Evolutionary conservation across 2,329 filamentous ascomycete species (phyloP), one percentile per base, ranked within the genome.

Genomic region (Alternaria burnsii): DNA sequence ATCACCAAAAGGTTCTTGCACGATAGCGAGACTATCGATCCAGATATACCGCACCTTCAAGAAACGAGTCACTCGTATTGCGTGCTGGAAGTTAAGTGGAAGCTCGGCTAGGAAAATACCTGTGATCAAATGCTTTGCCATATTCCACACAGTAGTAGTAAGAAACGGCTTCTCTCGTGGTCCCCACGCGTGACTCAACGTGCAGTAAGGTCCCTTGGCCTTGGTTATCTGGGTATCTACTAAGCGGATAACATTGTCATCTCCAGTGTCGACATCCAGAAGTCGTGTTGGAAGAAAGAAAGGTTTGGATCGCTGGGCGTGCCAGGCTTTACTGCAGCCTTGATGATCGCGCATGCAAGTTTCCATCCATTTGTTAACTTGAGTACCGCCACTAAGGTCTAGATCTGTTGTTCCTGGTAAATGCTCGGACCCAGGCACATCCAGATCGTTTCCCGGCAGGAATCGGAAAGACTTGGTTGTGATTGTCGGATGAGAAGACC

Each of bases 131-230:
- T 36, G 32, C 32, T 36, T 36, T 2, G 32, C 32, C 32, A 36
- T 36, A 5, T 36, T 36, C 11, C 32, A 36, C 12, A 14, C 12
- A 5, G 14, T 36, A 3, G 47, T 48, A 9, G 42, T 20, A 5
- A 30, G 28, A 5, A 53, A 32, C 8, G 24, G 36, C 28, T 47
- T 26, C 32, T 54, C 47, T 24, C 28, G 26, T 10, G 18, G n/a
- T 34, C 69, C 69, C 69, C 71, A 73, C 20, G 55, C 66, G 50
- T 73, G 68, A 12, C 61, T 65, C n/a, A 73, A 40, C 4, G 71
- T 67, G 9, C 59, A 59, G 43, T 73, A 73, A 11, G 66, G 62
- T 7, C 54, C 59, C 26, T 59, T 58, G 28, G 59, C 43, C 5
- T 58, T 52, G 5, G 54, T 47, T 8, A 22, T 14, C 14, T 52